Conservation (phyloP, 257 asterid genomes). For the Solanum chilense region DNA sequence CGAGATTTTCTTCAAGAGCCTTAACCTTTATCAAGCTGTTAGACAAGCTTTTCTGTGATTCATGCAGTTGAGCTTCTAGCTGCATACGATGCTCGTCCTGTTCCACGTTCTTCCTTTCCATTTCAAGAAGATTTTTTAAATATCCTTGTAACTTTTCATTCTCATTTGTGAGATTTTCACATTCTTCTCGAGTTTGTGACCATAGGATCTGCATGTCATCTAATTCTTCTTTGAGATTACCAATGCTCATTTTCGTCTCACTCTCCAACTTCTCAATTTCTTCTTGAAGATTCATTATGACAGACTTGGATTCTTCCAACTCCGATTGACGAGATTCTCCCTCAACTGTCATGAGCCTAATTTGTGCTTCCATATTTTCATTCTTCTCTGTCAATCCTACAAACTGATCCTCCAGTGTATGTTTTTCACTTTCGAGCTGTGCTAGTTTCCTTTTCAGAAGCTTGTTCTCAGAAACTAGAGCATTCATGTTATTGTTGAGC, state of each 20-base stretch:
- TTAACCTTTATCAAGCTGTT: slow-evolving; percentile 31
- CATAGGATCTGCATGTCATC: slow-evolving; percentile 27
- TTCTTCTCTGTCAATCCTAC: slow-evolving; percentile 29
- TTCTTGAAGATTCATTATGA: slow-evolving; percentile 25
- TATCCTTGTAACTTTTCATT: slow-evolving; percentile 25
- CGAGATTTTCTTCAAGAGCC: slow-evolving; percentile 39
- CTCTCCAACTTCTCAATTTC: slow-evolving; percentile 31
- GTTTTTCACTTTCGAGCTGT: slow-evolving; percentile 22
- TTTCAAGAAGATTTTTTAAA: slow-evolving; percentile 16
- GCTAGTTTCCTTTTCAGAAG: slow-evolving; percentile 21
- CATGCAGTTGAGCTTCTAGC: slow-evolving; percentile 30
- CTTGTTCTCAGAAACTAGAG: slow-evolving; percentile 16
- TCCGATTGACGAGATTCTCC: slow-evolving; percentile 26
- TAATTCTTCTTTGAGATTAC: slow-evolving; percentile 20
- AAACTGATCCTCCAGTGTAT: slow-evolving; percentile 21
- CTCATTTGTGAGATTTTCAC: slow-evolving; percentile 29
- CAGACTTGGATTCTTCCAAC: slow-evolving; percentile 15
- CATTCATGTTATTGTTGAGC: slow-evolving; percentile 14
- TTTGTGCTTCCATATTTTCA: slow-evolving; percentile 21
- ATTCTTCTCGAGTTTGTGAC: slow-evolving; percentile 33
- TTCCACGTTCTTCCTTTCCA: slow-evolving; percentile 31
- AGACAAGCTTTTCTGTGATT: slow-evolving; percentile 26
- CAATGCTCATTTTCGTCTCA: slow-evolving; percentile 21
- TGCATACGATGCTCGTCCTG: slow-evolving; percentile 22
- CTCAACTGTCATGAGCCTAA: slow-evolving; percentile 28